phyloP scores from a whole-genome alignment of 805 yeast species.

The Pichia phayaonensis region DNA sequence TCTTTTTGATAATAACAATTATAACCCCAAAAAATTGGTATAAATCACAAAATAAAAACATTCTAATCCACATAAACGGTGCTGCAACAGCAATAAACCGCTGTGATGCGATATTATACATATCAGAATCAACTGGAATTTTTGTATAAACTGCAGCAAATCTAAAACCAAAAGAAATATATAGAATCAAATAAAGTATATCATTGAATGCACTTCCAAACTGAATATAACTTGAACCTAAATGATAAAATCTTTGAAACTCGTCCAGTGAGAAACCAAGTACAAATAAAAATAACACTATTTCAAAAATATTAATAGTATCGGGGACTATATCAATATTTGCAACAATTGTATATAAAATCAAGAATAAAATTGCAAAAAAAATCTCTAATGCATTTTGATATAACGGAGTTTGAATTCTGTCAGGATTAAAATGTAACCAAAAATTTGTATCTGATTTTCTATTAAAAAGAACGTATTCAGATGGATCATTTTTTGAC shows the following conservation, averaged over 20 bases:
- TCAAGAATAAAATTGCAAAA: constrained; percentile 56
- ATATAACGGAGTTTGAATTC: constrained; percentile 79
- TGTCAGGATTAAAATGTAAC: constrained; percentile 70
- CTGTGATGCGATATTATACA: constrained; percentile 37
- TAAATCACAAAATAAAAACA: constrained; percentile 70
- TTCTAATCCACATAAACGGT: constrained; percentile 80
- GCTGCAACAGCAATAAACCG: constrained; percentile 72
- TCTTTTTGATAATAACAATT: constrained; percentile 75
- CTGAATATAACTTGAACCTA: constrained; percentile 63
- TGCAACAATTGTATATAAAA: constrained; percentile 54
- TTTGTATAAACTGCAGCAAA: constrained; percentile 32
- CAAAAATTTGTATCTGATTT: constrained; percentile 45
- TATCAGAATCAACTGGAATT: constrained; percentile 18
- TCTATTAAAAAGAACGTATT: constrained; percentile 57
- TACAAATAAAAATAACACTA: constrained; percentile 56
- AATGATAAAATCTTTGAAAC: constrained; percentile 59
- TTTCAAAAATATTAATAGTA: constrained; percentile 41
- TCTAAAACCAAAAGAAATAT: constrained; percentile 49
- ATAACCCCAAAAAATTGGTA: constrained; percentile 79
- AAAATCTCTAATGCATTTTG: constrained; percentile 68
- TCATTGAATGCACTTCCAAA: constrained; percentile 80
- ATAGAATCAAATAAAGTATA: constrained; percentile 49
- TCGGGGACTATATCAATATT: constrained; percentile 42
- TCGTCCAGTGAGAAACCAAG: constrained; percentile 64
- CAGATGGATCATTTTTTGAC: constrained; percentile 57